Evolutionary conservation across 1,284 basidiomycete genomes (phyloP).

Genomic region (Apiotrichum veenhuisii): DNA sequence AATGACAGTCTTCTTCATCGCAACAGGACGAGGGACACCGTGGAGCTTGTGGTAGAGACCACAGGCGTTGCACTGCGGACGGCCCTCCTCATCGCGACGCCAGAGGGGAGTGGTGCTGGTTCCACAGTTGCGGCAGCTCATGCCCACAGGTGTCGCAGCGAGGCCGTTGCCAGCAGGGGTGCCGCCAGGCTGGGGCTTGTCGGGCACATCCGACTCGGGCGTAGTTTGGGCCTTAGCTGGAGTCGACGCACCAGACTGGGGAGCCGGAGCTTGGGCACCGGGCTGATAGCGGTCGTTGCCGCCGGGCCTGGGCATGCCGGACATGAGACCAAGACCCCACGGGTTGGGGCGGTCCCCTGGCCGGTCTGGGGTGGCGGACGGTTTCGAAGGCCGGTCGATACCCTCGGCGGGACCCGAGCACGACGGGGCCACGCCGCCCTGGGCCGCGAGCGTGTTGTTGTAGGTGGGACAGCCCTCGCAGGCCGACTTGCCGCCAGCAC

Average conservation of each 20-base stretch:
- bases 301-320: neutral
- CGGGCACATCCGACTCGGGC: conserved; percentile 18
- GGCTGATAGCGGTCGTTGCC: conserved; percentile 3
- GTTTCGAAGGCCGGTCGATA: conserved; percentile 35
- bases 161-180: conserved; percentile 33
- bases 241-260: conserved; percentile 1
- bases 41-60: conserved; percentile 97
- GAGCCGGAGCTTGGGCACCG: neutral
- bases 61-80: conserved; percentile 73
- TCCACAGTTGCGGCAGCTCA: conserved; percentile 85
- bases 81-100: conserved; percentile 88
- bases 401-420: conserved; percentile 34
- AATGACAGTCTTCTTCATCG: conserved; percentile 98
- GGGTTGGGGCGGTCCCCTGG: conserved; percentile 12
- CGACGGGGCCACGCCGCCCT: neutral
- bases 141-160: conserved; percentile 61
- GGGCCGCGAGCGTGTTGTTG: conserved; percentile 63
- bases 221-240: conserved; percentile 8
- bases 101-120: conserved; percentile 92
- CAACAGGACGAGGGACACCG: conserved; percentile 91
- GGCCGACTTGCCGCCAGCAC: conserved; percentile 82
- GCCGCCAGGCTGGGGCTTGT: conserved; percentile 9
- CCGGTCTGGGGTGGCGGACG: conserved; percentile 10
- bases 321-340: conserved; percentile 22
- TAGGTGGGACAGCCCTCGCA: conserved; percentile 91